Evolutionary conservation across 2,329 filamentous ascomycete species (phyloP), one percentile per base, ranked within the genome.

Genomic region (Stemphylium vesicarium): DNA sequence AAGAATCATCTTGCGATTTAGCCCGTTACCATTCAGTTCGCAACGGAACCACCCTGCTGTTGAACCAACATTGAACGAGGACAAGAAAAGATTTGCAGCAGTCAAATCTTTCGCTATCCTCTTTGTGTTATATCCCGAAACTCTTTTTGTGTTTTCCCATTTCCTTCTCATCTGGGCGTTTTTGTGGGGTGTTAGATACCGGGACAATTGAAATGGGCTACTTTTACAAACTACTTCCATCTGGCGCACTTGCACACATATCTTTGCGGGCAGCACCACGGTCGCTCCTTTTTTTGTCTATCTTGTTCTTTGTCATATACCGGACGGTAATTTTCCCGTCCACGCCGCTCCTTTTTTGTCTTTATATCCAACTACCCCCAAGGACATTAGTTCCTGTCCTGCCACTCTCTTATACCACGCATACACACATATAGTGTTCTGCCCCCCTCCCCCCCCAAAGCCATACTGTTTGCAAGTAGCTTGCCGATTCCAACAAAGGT

Each of bases 1-100:
- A 71, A 65, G 63, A 65, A 61, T 50, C 51, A 55, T 54, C 62
- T 64, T 65, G 56, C 60, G 59, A 62, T 64, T 66, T 60, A 69
- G 59, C 54, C 50, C 52, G 56, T 59, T 62, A 60, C 48, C 60
- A 50, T 56, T 51, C 55, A 57, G 45, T 45, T 50, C 41, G 50
- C 40, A 45, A 57, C 55, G 55, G 55, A 57, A 54, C 32, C 36
- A 55, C 42, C 53, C 36, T 16, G 37, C 48, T 41, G 41, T 55
- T 55, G 47, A 43, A 48, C 33, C 48, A 43, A 46, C 48, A 55
- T 55, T 41, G 18, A 49, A 52, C 36, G 41, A 46, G 53, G 47
- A 55, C 47, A 41, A 44, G 41, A 37, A 55, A 55, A 41, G 31
- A 46, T 40, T 44, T 55, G 39, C 50, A 36, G 37, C 29, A 42